Conservation (phyloP, 306 rosid genomes). For the Prinsepia uniflora region DNA sequence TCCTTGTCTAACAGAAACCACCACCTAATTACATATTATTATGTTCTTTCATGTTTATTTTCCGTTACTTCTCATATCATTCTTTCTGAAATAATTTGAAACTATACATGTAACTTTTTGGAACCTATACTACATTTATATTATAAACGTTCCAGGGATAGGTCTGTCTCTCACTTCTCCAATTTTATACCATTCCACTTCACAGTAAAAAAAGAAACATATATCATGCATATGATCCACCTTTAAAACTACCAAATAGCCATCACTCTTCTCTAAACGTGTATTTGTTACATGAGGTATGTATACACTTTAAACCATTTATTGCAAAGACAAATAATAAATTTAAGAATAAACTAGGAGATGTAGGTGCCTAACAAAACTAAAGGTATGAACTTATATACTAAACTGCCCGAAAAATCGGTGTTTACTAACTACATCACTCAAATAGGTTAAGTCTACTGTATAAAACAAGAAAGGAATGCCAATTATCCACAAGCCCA, state of each 20-base stretch:
- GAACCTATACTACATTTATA: not conserved
- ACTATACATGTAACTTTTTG: not conserved
- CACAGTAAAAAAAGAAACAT: not conserved
- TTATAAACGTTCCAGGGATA: no score
- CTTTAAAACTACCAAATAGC: not conserved
- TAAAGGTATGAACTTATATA: not conserved
- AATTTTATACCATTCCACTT: not conserved
- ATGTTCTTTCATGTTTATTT: not conserved
- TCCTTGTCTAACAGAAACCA: not conserved
- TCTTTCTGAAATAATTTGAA: not conserved
- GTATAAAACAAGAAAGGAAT: not conserved
- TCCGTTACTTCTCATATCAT: not conserved
- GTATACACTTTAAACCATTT: not conserved
- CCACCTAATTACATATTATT: not conserved
- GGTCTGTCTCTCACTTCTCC: not conserved
- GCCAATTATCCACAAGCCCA: not conserved
- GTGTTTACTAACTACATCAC: not conserved
- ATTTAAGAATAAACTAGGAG: not conserved
- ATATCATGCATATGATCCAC: not conserved
- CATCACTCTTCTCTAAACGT: not conserved
- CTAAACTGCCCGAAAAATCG: not conserved
- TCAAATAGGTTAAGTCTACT: not conserved
- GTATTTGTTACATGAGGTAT: not conserved
- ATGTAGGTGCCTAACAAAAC: not conserved
- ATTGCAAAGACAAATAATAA: no score